Evolutionary conservation across 108 stramenopile species (phyloP).

Genomic region (Skeletonema tropicum): DNA sequence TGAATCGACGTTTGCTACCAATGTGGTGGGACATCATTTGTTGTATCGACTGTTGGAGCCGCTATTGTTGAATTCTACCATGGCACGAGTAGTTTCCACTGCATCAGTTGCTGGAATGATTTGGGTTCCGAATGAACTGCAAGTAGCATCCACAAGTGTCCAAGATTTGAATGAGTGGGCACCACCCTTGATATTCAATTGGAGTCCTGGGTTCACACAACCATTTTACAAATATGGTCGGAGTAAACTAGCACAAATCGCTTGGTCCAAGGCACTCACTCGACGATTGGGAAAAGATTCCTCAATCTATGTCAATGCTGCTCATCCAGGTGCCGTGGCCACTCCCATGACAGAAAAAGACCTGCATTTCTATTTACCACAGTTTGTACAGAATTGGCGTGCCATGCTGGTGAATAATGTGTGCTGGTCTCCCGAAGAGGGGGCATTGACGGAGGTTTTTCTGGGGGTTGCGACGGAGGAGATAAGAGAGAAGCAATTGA

Average conservation of each 20-base stretch:
- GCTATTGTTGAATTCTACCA: slow-evolving; percentile 15
- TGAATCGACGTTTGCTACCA: slow-evolving; percentile 57
- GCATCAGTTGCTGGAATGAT: slow-evolving; percentile 44
- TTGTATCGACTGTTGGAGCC: slow-evolving; percentile 55
- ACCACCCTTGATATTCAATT: slow-evolving; percentile 1
- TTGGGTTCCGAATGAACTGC: slow-evolving; percentile 5
- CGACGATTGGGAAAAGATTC: slow-evolving; percentile 31
- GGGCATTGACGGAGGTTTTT: slow-evolving; percentile 56
- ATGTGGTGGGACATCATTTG: slow-evolving; percentile 62
- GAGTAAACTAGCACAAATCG: slow-evolving; percentile 61
- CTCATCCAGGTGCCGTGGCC: slow-evolving; percentile 50
- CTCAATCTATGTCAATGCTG: slow-evolving; percentile 56
- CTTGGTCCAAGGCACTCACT: slow-evolving; percentile 56
- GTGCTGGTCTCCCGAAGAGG: slow-evolving; percentile 56
- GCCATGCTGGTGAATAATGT: slow-evolving; percentile 19
- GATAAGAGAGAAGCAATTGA: slow-evolving; percentile 37
- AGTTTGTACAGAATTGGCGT: slow-evolving; percentile 6
- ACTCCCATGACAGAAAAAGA: slow-evolving; percentile 12
- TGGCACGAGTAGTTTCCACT: slow-evolving; percentile 54
- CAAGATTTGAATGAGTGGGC: slow-evolving; percentile 44
- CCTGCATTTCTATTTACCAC: not conserved
- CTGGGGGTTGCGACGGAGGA: slow-evolving; percentile 36
- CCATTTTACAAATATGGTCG: slow-evolving; percentile 38
- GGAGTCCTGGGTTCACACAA: not conserved
- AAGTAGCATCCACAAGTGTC: slow-evolving; percentile 36